Evolutionary conservation across 306 rosid species (phyloP), one percentile per base, ranked within the genome.

Genomic region (Arachis hypogaea): DNA sequence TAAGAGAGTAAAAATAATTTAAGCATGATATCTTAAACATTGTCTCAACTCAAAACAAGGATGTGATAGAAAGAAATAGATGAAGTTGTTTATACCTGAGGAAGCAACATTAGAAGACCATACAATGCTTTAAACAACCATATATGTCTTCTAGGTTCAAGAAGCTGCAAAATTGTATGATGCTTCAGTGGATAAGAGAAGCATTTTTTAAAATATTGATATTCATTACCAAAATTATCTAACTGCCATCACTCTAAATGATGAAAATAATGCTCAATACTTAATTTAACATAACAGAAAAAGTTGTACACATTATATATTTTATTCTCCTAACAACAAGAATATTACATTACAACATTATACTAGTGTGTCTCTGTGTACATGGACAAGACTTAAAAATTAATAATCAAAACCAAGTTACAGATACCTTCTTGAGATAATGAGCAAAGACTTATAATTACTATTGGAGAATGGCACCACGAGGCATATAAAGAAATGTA

Each of bases 401-500:
- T 46, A 60, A 67, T 60, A 52, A 29, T 67, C 66, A 81, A 28
- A 46, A 41, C 11, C 49, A 29, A 63, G 22, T 62, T 54, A 47
- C 55, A 50, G 66, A 58, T 36, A 18, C 67, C 46, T 58, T 88
- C 99, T 90, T 92, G 99, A 75, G 99, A 85, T 83, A 92, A 79
- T 58, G 92, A 90, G 84, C 99, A 95, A 64, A 95, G 99, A 83
- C 99, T 95, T 75, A 95, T 87, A 77, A 95, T 90, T 73, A 98
- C 96, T 93, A 90, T 90, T 52, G 97, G 99, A 63, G 99, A 92
- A 77, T 95, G 99, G 81, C 98, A 90, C 99, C 99, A 95, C 11
- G 99, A 95, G 72, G 99, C 92, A 85, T 95, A 95, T 82, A 95
- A 85, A 43, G 98, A 88, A 84, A 88, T 89, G 82, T 80, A 92